phyloP scores from a whole-genome alignment of 2,329 filamentous ascomycete genomes.

The Emmonsia crescens region DNA sequence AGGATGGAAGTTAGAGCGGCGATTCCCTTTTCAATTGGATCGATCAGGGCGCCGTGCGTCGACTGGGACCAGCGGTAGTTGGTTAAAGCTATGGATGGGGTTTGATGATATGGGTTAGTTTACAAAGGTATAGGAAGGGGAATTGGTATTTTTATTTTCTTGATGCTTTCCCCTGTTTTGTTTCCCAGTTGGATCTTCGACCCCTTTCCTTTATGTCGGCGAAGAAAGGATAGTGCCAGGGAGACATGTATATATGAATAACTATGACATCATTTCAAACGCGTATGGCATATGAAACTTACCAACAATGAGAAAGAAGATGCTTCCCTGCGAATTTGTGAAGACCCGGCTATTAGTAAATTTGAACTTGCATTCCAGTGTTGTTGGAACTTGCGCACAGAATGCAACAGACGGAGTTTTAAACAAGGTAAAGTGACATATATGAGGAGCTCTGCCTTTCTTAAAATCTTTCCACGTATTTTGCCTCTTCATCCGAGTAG shows the following conservation, averaged over 20 bases:
- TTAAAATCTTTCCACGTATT: background rate
- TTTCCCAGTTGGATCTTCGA: background rate
- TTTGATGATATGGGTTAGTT: background rate
- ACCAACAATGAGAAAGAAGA: conserved; percentile 18
- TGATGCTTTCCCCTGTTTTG: background rate
- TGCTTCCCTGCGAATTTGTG: conserved; percentile 16
- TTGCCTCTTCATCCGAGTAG: too few species aligned
- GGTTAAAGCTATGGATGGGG: conserved; percentile 13
- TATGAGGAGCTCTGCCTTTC: background rate
- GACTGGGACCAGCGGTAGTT: conserved; percentile 21
- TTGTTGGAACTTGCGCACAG: background rate
- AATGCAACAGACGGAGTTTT: background rate
- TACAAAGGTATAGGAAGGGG: background rate
- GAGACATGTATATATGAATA: background rate
- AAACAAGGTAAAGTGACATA: background rate
- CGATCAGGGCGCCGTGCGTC: conserved; percentile 13
- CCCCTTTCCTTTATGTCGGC: background rate
- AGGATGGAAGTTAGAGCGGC: conserved; percentile 19
- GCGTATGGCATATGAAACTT: conserved; percentile 2
- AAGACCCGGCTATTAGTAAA: background rate
- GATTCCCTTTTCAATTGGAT: conserved; percentile 22
- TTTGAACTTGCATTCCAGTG: background rate
- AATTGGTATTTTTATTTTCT: background rate
- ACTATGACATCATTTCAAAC: background rate
- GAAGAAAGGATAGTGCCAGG: background rate